Evolutionary conservation across 768 basidiomycete genomes (phyloP).

Genomic region (Leccinum variicolor): DNA sequence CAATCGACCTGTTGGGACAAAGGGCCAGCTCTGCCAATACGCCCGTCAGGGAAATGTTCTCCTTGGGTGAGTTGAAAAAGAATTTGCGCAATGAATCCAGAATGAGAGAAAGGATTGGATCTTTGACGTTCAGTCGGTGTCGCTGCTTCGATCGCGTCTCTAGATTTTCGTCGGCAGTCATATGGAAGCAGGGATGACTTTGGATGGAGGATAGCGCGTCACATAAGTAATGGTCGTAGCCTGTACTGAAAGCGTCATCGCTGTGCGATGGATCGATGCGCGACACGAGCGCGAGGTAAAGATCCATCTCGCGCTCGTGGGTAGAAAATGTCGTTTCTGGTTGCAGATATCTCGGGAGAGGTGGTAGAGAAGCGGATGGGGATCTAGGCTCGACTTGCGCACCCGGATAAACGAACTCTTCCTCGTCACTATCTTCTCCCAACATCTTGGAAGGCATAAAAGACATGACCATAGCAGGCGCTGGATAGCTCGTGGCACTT

Average conservation of each 20-base stretch:
- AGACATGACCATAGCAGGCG: slow-evolving; percentile 42
- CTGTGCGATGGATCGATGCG: slow-evolving; percentile 68
- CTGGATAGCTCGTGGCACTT: slow-evolving; percentile 70
- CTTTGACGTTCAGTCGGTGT: slow-evolving; percentile 76
- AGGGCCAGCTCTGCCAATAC: slow-evolving; percentile 74
- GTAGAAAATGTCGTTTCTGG: slow-evolving; percentile 76
- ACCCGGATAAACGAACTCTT: slow-evolving; percentile 43
- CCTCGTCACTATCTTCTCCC: slow-evolving; percentile 50
- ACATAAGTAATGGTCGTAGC: slow-evolving; percentile 78
- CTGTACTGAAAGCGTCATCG: slow-evolving; percentile 76
- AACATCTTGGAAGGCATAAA: slow-evolving; percentile 19
- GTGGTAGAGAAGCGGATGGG: slow-evolving; percentile 11
- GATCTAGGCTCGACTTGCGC: slow-evolving; percentile 19
- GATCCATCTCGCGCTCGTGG: slow-evolving; percentile 78
- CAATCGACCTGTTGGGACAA: slow-evolving; percentile 83
- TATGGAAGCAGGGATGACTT: slow-evolving; percentile 55
- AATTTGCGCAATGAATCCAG: slow-evolving; percentile 73
- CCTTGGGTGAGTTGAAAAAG: slow-evolving; percentile 82
- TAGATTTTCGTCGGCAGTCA: slow-evolving; percentile 41
- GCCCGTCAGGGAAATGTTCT: slow-evolving; percentile 86
- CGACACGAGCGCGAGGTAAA: slow-evolving; percentile 78
- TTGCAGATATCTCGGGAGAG: slow-evolving; percentile 46
- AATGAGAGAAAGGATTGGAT: slow-evolving; percentile 67
- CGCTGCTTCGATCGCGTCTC: slow-evolving; percentile 44
- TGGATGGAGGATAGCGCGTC: slow-evolving; percentile 73